Evolutionary conservation across 345 rosid genomes (phyloP).

Genomic region (Ceriops tagal): DNA sequence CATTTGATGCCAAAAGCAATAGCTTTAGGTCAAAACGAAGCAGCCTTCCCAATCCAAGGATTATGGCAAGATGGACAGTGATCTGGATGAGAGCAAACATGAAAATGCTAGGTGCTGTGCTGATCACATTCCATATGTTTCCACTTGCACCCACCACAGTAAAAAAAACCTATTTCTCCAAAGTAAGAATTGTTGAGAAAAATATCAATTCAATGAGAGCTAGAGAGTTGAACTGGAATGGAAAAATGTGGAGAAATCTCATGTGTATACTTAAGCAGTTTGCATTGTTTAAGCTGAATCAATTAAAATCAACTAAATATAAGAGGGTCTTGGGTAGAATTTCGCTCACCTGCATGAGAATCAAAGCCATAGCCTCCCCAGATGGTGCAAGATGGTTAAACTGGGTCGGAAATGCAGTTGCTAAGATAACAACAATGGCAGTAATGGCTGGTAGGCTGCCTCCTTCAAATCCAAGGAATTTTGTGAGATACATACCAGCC

Average conservation of each 20-base stretch:
- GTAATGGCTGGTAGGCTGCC: constrained; percentile 63
- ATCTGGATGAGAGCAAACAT: constrained; percentile 74
- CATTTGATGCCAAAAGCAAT: constrained; percentile 86
- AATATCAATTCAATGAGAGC: background rate
- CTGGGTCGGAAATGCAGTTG: constrained; percentile 67
- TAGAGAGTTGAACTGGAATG: background rate
- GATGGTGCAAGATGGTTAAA: constrained; percentile 73
- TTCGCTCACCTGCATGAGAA: constrained; percentile 76
- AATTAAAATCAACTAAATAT: background rate
- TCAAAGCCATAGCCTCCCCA: constrained; percentile 86
- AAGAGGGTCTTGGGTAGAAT: background rate
- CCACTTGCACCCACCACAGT: constrained; percentile 86
- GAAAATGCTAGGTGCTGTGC: constrained; percentile 85
- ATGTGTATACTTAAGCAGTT: too few species aligned
- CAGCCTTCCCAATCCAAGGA: constrained; percentile 77
- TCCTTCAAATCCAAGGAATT: constrained; percentile 58
- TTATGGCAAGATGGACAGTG: constrained; percentile 60
- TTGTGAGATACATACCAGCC: constrained; percentile 42
- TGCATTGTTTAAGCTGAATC: too few species aligned
- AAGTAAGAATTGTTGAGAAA: background rate
- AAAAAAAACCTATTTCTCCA: constrained; percentile 61
- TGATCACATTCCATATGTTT: constrained; percentile 71
- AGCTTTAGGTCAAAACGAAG: constrained; percentile 58
- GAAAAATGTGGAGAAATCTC: background rate
- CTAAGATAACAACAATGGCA: constrained; percentile 51